Evolutionary conservation across 2,329 filamentous ascomycete genomes (phyloP).

Genomic region (Fusarium sp.): DNA sequence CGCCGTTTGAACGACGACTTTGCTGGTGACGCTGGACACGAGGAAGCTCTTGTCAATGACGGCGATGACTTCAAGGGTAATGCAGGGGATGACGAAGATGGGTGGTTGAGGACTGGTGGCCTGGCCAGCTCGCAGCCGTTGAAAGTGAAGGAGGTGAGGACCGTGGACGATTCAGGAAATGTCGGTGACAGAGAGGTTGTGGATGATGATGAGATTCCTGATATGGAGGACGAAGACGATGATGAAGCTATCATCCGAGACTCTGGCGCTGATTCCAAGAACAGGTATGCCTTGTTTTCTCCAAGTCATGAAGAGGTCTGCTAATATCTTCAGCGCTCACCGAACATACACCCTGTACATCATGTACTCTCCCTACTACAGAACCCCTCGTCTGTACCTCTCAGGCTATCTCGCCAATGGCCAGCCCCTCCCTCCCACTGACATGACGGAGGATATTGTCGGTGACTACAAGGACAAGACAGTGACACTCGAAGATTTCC

Average conservation of each 20-base stretch:
- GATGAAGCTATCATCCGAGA: slow-evolving; percentile 96
- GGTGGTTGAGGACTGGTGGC: slow-evolving; percentile 91
- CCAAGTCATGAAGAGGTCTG: neutral
- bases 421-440: slow-evolving; percentile 81
- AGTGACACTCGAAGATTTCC: slow-evolving; percentile 96
- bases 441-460: slow-evolving; percentile 97
- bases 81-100: slow-evolving; percentile 75
- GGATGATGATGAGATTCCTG: slow-evolving; percentile 86
- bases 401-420: slow-evolving; percentile 86
- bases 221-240: slow-evolving; percentile 98
- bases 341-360: slow-evolving; percentile 99
- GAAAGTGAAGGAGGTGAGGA: slow-evolving; percentile 83
- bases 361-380: slow-evolving; percentile 96
- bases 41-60: slow-evolving; percentile 87
- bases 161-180: slow-evolving; percentile 89
- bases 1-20: slow-evolving; percentile 93
- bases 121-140: slow-evolving; percentile 80
- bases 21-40: slow-evolving; percentile 85
- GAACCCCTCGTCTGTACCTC: slow-evolving; percentile 93
- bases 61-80: slow-evolving; percentile 72
- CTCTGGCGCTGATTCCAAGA: slow-evolving; percentile 61
- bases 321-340: slow-evolving; percentile 69
- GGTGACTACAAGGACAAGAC: slow-evolving; percentile 99
- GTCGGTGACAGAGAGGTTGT: slow-evolving; percentile 79
- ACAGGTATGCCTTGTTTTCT: slow-evolving; percentile 53